phyloP scores from a whole-genome alignment of 176 grass and related monocot genomes.

The Musa itinerans region DNA sequence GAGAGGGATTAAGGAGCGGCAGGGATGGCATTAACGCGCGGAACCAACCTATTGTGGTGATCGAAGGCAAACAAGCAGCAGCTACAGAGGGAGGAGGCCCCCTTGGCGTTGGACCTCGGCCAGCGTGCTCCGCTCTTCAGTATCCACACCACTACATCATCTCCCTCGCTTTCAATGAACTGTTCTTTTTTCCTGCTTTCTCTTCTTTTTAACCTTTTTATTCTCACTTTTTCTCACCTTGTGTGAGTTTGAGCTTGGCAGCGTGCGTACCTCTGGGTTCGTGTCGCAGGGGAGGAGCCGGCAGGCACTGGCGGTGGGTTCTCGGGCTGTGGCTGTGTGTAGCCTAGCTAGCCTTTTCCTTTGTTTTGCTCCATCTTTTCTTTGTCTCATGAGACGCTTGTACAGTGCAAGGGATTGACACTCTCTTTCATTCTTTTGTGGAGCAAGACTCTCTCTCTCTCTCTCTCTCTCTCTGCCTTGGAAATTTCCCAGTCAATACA shows the following conservation, averaged over 20 bases:
- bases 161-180: not conserved
- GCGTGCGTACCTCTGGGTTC: not conserved
- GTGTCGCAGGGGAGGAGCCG: not conserved
- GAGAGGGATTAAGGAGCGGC: not conserved
- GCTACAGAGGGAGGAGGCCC: not conserved
- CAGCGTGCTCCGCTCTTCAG: not conserved
- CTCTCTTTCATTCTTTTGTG: not conserved
- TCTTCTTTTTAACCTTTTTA: not conserved
- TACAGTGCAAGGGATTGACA: not conserved
- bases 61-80: not conserved
- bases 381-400: conserved; percentile 1
- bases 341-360: not conserved
- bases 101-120: not conserved
- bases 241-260: conserved; percentile 20
- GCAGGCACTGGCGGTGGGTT: too few relatives aligned
- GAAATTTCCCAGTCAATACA: not conserved
- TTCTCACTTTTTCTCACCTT: not conserved
- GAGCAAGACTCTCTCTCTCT: too few relatives aligned
- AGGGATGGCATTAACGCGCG: too few relatives aligned
- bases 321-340: not conserved
- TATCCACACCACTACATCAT: not conserved
- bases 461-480: not conserved
- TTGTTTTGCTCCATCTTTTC: conserved; percentile 11
- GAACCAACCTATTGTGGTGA: not conserved
- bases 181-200: not conserved